These are phyloP conservation scores for Mucor plumbeus DNA, from an alignment of 371 early-diverging fungal species.

Conservation along the genomic window DNA sequence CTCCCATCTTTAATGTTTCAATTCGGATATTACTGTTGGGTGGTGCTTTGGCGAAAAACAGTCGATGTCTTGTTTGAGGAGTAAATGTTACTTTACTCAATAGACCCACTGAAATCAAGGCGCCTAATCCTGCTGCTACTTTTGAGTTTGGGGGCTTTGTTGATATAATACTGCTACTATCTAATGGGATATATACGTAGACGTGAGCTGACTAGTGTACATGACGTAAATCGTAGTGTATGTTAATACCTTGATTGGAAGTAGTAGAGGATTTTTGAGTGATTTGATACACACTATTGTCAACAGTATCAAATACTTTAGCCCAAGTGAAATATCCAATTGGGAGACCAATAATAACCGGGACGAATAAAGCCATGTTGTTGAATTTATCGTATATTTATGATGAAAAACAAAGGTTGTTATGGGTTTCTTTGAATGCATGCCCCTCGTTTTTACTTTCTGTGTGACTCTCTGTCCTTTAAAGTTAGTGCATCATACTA, in stretches of 20 bases:
- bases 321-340: conserved; percentile 50
- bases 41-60: conserved; percentile 51
- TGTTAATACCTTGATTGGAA: neutral
- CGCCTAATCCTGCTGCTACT: conserved; percentile 30
- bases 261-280: neutral
- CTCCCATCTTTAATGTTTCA: conserved; percentile 41
- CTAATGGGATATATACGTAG: neutral
- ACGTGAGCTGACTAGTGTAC: neutral
- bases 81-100: conserved; percentile 38
- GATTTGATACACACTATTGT: conserved; percentile 15
- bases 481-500: no score
- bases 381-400: neutral
- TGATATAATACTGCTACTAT: neutral
- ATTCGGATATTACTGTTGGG: conserved; percentile 39
- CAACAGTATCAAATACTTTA: conserved; percentile 36
- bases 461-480: no score
- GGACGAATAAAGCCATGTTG: conserved; percentile 43
- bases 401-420: neutral
- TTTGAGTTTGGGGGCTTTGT: conserved; percentile 26
- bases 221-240: neutral
- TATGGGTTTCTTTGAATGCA: neutral
- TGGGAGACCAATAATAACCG: conserved; percentile 44
- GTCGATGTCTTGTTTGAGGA: conserved; percentile 37
- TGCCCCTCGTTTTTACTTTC: neutral
- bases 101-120: conserved; percentile 28